phyloP scores from a whole-genome alignment of 805 yeast species.

The Candida germanica region DNA sequence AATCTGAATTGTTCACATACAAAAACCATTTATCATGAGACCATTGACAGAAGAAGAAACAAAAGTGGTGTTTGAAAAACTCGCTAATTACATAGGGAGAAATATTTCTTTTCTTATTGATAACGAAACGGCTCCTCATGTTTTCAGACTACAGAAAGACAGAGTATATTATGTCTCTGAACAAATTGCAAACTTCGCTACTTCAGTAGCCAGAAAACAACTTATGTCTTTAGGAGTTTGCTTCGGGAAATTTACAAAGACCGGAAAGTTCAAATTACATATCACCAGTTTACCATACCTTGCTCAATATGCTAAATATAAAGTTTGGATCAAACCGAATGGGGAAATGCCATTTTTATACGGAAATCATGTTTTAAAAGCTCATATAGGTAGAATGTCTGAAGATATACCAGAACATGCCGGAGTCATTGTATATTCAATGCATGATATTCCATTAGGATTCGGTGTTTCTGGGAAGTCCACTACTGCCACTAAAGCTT shows the following conservation, averaged over 20 bases:
- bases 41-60: constrained; percentile 96
- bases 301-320: constrained; percentile 86
- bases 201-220: constrained; percentile 83
- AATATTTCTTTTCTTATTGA: constrained; percentile 86
- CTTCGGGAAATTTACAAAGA: constrained; percentile 94
- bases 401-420: constrained; percentile 98
- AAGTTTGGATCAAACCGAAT: constrained; percentile 93
- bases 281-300: constrained; percentile 84
- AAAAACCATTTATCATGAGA: constrained; percentile 55
- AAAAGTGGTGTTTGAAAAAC: constrained; percentile 89
- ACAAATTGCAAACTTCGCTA: constrained; percentile 78
- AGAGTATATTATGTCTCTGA: constrained; percentile 92
- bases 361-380: constrained; percentile 94
- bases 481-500: constrained; percentile 78
- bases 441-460: constrained; percentile 91
- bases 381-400: constrained; percentile 94
- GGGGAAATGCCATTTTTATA: constrained; percentile 98
- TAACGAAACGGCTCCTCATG: constrained; percentile 83
- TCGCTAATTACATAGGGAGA: constrained; percentile 95
- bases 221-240: constrained; percentile 92
- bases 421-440: constrained; percentile 86
- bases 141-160: constrained; percentile 93
- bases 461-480: constrained; percentile 94
- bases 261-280: constrained; percentile 94
- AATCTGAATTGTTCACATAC: too few species aligned